Conservation (phyloP, 2,329 filamentous ascomycete species). For the Periconia sp. region DNA sequence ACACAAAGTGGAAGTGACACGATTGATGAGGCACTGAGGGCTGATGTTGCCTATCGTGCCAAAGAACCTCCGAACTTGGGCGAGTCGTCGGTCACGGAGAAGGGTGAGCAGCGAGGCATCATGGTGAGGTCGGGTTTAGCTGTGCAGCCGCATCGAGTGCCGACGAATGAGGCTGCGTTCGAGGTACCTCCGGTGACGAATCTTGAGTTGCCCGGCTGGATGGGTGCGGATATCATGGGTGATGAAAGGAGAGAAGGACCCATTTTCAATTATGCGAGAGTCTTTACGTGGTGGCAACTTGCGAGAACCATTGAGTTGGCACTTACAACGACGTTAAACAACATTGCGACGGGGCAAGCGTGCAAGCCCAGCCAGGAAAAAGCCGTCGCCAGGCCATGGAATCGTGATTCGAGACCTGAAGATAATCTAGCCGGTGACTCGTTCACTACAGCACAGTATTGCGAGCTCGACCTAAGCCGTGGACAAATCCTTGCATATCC, state of each 20-base stretch:
- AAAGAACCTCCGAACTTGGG: slow-evolving; percentile 15
- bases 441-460: slow-evolving; percentile 21
- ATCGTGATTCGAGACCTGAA: slow-evolving; percentile 10
- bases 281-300: slow-evolving; percentile 29
- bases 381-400: slow-evolving; percentile 5
- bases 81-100: slow-evolving; percentile 13
- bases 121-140: slow-evolving; percentile 17
- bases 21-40: slow-evolving; percentile 22
- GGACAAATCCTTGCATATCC: slow-evolving; percentile 22
- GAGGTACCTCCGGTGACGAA: slow-evolving; percentile 18
- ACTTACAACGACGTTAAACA: slow-evolving; percentile 14
- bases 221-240: slow-evolving; percentile 23
- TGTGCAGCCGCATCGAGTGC: slow-evolving; percentile 15
- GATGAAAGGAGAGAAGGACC: slow-evolving; percentile 26
- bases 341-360: slow-evolving; percentile 13
- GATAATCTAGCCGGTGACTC: slow-evolving; percentile 21
- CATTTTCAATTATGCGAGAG: slow-evolving; percentile 29
- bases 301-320: slow-evolving; percentile 16
- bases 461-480: slow-evolving; percentile 15
- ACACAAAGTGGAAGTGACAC: slow-evolving; percentile 19
- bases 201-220: slow-evolving; percentile 18
- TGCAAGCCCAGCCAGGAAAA: slow-evolving; percentile 14
- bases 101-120: slow-evolving; percentile 15
- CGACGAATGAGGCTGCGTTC: slow-evolving; percentile 19
- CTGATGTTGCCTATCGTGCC: slow-evolving; percentile 15